Percentiles rank a stretch among this genome's conserved stretches.
Evolutionary conservation across 352 stramenopile species (phyloP).

Genomic region (Phytophthora ohioensis): DNA sequence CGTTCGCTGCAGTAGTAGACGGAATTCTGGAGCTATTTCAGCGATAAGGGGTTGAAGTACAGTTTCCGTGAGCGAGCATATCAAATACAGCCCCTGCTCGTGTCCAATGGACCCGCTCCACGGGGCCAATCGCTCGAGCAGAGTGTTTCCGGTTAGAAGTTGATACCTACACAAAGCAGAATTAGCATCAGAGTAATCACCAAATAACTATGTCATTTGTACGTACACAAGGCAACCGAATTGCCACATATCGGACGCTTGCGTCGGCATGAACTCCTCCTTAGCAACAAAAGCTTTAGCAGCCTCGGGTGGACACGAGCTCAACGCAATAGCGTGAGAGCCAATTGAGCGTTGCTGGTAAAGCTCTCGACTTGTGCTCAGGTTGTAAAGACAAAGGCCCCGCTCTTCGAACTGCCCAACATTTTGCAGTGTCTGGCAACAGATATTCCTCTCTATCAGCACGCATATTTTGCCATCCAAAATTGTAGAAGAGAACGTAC

Average conservation of each 20-base stretch:
- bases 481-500: constrained; percentile 33
- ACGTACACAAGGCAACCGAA: constrained; percentile 79
- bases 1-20: constrained; percentile 51
- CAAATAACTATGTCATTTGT: not conserved
- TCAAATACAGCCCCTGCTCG: constrained; percentile 58
- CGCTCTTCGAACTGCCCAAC: constrained; percentile 56
- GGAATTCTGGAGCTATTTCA: constrained; percentile 41
- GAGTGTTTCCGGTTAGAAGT: constrained; percentile 51
- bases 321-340: constrained; percentile 32
- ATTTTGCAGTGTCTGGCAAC: constrained; percentile 45
- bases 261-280: constrained; percentile 53
- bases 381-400: constrained; percentile 54
- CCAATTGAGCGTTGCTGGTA: constrained; percentile 42
- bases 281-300: constrained; percentile 53
- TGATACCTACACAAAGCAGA: constrained; percentile 47
- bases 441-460: constrained; percentile 5
- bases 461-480: not conserved
- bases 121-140: constrained; percentile 56
- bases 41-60: constrained; percentile 52
- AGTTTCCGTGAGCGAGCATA: constrained; percentile 63
- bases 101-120: constrained; percentile 48
- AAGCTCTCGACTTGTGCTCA: constrained; percentile 52
- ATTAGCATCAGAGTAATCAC: not conserved
- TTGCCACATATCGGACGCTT: constrained; percentile 75
- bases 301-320: constrained; percentile 60